Evolutionary conservation across 164 flowering plant species (phyloP).

Genomic region (Vitis riparia): DNA sequence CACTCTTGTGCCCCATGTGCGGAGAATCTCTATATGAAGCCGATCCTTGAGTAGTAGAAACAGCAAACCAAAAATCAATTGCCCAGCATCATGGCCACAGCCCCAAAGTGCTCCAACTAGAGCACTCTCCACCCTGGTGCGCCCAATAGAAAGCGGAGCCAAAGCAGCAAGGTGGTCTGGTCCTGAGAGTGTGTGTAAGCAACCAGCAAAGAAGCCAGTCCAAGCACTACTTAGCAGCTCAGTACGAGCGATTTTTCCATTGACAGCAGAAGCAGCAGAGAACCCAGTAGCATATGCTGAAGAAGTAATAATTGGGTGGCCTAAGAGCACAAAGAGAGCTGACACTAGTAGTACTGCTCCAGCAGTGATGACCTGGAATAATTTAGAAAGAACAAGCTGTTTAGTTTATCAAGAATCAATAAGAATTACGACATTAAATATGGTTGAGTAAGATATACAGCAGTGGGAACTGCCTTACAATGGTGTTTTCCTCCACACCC

Average conservation of each 20-base stretch:
- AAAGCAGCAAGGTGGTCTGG: conserved; percentile 99
- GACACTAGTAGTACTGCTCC: conserved; percentile 54
- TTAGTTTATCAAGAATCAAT: too few species aligned
- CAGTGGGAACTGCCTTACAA: too few species aligned
- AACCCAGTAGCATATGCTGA: conserved; percentile 81
- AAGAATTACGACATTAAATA: background rate
- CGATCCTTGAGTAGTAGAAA: conserved; percentile 85
- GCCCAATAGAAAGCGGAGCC: conserved; percentile 97
- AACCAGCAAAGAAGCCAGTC: conserved; percentile 98
- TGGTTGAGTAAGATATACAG: too few species aligned
- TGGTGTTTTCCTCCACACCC: too few species aligned
- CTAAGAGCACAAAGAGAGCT: conserved; percentile 44
- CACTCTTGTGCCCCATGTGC: conserved; percentile 95
- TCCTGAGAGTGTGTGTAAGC: conserved; percentile 96
- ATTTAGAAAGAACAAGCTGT: background rate
- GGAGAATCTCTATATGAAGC: conserved; percentile 80
- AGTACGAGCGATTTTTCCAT: conserved; percentile 46
- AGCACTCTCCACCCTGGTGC: conserved; percentile 81
- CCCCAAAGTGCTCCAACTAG: conserved; percentile 99
- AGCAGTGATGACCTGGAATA: conserved; percentile 52
- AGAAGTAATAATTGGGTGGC: conserved; percentile 55
- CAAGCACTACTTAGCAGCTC: conserved; percentile 88
- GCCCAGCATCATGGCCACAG: conserved; percentile 98
- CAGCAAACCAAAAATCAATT: conserved; percentile 81
- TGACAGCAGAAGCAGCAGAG: conserved; percentile 49